phyloP scores from a whole-genome alignment of 176 grass and related monocot species.

The Phragmites australis region DNA sequence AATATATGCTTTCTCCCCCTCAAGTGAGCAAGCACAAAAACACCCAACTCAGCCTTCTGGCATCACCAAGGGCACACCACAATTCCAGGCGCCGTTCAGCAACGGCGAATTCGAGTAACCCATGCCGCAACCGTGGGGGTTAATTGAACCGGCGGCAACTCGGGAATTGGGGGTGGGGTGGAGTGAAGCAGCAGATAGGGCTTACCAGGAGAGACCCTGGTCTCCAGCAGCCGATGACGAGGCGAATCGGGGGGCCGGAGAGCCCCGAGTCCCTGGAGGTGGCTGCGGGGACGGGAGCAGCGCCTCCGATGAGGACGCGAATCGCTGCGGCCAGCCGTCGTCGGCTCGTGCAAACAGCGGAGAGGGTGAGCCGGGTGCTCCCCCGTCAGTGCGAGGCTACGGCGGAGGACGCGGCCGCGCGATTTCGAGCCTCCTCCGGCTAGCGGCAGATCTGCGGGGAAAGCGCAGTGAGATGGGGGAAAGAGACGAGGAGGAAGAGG shows the following conservation, averaged over 20 bases:
- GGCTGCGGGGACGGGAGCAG: neutral
- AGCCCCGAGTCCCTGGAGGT: neutral
- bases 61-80: neutral
- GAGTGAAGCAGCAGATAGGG: neutral
- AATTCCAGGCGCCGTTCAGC: neutral
- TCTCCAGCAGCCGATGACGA: neutral
- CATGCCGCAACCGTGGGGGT: neutral
- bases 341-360: neutral
- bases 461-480: neutral
- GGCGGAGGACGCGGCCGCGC: no score
- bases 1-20: neutral
- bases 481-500: neutral
- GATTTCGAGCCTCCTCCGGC: neutral
- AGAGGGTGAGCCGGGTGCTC: neutral
- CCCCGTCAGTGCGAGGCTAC: neutral
- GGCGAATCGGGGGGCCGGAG: neutral
- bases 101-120: neutral
- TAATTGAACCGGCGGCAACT: neutral
- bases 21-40: neutral
- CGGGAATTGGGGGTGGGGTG: neutral
- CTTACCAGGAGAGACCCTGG: constrained; percentile 6
- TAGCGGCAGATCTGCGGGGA: constrained; percentile 19
- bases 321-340: neutral
- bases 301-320: neutral
- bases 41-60: neutral